These are phyloP conservation scores for Magnusiomyces paraingens DNA, from an alignment of 1,139 yeast genomes.

Conservation along the genomic window DNA sequence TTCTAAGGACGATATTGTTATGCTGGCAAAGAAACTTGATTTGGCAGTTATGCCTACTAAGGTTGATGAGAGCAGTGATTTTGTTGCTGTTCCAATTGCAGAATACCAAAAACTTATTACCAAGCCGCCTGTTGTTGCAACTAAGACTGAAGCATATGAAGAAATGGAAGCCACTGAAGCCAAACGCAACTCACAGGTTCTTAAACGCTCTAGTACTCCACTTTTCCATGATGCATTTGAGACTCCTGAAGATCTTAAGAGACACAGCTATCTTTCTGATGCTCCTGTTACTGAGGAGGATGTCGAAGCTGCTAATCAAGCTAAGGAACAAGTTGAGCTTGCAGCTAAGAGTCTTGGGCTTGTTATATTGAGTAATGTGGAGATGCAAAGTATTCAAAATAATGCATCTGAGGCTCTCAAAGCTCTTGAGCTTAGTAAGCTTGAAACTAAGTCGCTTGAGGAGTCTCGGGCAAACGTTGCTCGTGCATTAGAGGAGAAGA, in stretches of 20 bases:
- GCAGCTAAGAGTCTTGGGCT: conserved; percentile 10
- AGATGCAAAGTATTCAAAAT: conserved; percentile 8
- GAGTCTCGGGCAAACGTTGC: conserved; percentile 3
- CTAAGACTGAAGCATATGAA: background rate
- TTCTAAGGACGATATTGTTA: conserved; percentile 27
- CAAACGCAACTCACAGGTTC: background rate
- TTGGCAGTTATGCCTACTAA: conserved; percentile 17
- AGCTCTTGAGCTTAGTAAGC: conserved; percentile 7
- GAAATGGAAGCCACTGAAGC: background rate
- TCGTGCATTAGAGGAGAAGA: conserved; percentile 3
- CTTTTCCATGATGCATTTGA: conserved; percentile 7
- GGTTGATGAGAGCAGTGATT: conserved; percentile 23
- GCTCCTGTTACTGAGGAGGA: background rate
- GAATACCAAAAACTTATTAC: conserved; percentile 24
- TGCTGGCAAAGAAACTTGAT: conserved; percentile 28
- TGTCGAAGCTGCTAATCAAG: background rate
- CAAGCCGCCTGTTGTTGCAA: conserved; percentile 11
- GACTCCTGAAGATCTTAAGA: conserved; percentile 2
- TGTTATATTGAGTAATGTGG: conserved; percentile 8
- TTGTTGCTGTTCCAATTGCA: conserved; percentile 42
- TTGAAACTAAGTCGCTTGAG: conserved; percentile 5
- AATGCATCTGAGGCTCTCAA: conserved; percentile 6
- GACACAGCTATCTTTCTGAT: background rate
- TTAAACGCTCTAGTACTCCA: conserved; percentile 9
- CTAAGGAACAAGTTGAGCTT: background rate